Evolutionary conservation across 2,329 filamentous ascomycete species (phyloP).

Genomic region (Fusarium beomiforme): DNA sequence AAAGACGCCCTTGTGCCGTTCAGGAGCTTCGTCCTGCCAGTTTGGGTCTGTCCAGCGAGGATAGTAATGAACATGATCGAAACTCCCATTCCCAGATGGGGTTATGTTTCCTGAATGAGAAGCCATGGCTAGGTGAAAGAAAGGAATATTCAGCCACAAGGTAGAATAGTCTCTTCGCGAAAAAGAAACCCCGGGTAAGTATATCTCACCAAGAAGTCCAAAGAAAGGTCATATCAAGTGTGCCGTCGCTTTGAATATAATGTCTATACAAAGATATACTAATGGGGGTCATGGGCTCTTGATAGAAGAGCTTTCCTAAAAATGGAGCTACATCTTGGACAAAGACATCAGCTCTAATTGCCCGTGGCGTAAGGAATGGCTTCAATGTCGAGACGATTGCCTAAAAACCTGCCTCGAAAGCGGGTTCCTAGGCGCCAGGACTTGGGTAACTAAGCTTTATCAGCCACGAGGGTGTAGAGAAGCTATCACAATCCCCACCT

Average conservation of each 20-base stretch:
- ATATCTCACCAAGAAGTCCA: background rate
- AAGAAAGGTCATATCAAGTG: background rate
- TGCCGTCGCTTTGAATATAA: background rate
- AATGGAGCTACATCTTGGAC: background rate
- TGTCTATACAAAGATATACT: background rate
- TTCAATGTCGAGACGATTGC: background rate
- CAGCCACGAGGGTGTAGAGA: background rate
- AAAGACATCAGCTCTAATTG: background rate
- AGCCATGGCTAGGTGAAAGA: background rate
- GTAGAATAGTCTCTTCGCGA: background rate
- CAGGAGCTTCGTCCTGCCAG: conserved; percentile 38
- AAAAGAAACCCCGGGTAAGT: background rate
- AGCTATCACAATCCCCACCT: background rate
- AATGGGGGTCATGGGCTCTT: background rate
- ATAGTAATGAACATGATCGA: conserved; percentile 24
- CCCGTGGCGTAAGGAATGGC: background rate
- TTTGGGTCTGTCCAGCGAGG: conserved; percentile 44
- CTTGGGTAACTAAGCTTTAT: conserved; percentile 7
- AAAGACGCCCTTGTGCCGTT: conserved; percentile 16
- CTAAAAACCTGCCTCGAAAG: background rate
- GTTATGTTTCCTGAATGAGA: background rate
- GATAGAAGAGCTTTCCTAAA: background rate
- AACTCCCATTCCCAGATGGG: background rate
- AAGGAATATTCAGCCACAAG: background rate
- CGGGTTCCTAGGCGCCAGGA: background rate